Evolutionary conservation across 2,329 filamentous ascomycete species (phyloP).

Genomic region (Stagonosporopsis rhizophila): DNA sequence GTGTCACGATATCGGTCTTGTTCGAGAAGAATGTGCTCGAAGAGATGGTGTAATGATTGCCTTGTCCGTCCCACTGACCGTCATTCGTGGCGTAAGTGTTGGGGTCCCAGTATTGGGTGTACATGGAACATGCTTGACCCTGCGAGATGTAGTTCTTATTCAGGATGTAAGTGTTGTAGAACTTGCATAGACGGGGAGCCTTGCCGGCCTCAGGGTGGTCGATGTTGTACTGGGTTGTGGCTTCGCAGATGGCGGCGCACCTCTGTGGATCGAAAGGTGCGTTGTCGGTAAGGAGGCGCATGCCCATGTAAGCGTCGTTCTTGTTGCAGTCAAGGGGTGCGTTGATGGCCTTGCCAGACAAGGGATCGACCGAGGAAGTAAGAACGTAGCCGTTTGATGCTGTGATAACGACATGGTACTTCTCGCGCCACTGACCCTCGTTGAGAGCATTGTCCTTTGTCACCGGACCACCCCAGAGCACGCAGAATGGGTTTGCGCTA

Average conservation of each 20-base stretch:
- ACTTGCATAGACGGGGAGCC: constrained; percentile 32
- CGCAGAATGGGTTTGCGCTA: neutral
- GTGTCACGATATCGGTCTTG: neutral
- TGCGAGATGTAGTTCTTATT: constrained; percentile 35
- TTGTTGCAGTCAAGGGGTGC: constrained; percentile 10
- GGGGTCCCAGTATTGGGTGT: constrained; percentile 23
- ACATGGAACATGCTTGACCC: constrained; percentile 37
- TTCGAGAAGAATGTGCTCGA: constrained; percentile 8
- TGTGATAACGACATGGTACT: constrained; percentile 7
- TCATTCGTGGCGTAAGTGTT: neutral
- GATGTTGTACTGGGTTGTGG: constrained; percentile 3
- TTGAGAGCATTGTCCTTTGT: neutral
- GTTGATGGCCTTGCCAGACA: constrained; percentile 1
- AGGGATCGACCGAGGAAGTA: neutral
- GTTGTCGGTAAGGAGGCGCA: neutral
- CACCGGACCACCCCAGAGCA: constrained; percentile 1
- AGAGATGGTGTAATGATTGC: constrained; percentile 9
- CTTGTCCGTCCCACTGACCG: neutral
- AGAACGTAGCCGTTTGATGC: constrained; percentile 5
- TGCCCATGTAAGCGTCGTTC: constrained; percentile 6
- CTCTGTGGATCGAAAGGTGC: neutral
- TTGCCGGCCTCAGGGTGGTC: neutral
- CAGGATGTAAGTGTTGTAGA: constrained; percentile 45
- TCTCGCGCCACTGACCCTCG: constrained; percentile 2
- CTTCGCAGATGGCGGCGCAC: constrained; percentile 6